Evolutionary conservation across 441 rosid species (phyloP).

Genomic region (Populus trichocarpa): DNA sequence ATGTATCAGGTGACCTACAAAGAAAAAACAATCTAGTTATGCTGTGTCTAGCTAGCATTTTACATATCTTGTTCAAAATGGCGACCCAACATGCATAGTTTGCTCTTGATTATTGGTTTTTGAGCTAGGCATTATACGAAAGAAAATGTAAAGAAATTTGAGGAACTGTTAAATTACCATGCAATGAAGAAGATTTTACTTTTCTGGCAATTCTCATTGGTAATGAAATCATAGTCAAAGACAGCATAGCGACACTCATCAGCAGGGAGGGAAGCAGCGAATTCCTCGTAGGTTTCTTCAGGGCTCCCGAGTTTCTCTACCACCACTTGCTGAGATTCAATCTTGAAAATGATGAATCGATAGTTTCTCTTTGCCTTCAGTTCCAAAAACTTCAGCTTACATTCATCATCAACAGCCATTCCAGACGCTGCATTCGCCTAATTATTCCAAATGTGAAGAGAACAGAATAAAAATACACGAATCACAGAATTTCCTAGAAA

Average conservation of each 20-base stretch:
- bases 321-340: constrained; percentile 58
- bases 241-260: constrained; percentile 76
- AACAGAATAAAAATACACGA: neutral
- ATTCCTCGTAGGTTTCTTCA: constrained; percentile 52
- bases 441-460: neutral
- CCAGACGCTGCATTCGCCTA: constrained; percentile 76
- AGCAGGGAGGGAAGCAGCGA: constrained; percentile 51
- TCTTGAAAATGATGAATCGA: constrained; percentile 62
- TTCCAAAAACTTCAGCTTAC: constrained; percentile 71
- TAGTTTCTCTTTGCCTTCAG: constrained; percentile 66
- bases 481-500: neutral
- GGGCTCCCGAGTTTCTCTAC: constrained; percentile 60
- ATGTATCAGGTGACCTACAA: constrained; percentile 59
- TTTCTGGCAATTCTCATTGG: constrained; percentile 72
- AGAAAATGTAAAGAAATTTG: neutral
- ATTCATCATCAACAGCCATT: constrained; percentile 64
- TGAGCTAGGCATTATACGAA: neutral
- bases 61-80: neutral
- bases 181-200: constrained; percentile 80
- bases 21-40: neutral
- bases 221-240: constrained; percentile 70
- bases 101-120: neutral
- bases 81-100: neutral
- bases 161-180: constrained; percentile 31
- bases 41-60: neutral